Evolutionary conservation across 495 filamentous ascomycete species (phyloP).

Genomic region (Xylaria longipes): DNA sequence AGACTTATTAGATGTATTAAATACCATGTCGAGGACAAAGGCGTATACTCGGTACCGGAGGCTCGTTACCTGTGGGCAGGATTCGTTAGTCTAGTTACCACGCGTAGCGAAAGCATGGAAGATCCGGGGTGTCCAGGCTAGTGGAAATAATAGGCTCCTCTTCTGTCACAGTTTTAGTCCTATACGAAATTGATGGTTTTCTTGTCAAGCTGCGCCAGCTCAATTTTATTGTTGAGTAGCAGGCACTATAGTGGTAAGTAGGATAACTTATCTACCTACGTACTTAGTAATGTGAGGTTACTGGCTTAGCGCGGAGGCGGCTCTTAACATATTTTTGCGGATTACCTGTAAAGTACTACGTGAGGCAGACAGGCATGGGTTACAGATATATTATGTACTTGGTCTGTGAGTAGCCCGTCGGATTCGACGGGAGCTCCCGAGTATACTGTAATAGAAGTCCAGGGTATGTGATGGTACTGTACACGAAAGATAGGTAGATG

Average conservation of each 20-base stretch:
- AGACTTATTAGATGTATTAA: background rate
- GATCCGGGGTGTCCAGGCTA: background rate
- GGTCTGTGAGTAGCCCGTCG: background rate
- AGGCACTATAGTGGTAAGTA: background rate
- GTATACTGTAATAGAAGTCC: background rate
- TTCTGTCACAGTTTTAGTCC: background rate
- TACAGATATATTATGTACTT: background rate
- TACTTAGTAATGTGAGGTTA: background rate
- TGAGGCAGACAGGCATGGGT: background rate
- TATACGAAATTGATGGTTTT: background rate
- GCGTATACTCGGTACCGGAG: slow-evolving; percentile 3
- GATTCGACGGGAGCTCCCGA: slow-evolving; percentile 25
- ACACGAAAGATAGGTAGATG: slow-evolving; percentile 5
- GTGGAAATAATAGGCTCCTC: background rate
- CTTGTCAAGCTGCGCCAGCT: background rate
- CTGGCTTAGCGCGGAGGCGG: background rate
- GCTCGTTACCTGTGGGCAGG: background rate
- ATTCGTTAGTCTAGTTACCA: slow-evolving; percentile 4
- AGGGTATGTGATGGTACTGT: background rate
- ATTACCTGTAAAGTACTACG: background rate
- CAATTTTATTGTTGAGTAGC: background rate
- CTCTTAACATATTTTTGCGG: background rate
- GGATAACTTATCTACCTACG: background rate
- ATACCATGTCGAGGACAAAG: background rate
- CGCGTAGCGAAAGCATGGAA: slow-evolving; percentile 4